Base-by-base conservation (phyloP, 75 land plant species). In the Sequoia sempervirens region DNA sequence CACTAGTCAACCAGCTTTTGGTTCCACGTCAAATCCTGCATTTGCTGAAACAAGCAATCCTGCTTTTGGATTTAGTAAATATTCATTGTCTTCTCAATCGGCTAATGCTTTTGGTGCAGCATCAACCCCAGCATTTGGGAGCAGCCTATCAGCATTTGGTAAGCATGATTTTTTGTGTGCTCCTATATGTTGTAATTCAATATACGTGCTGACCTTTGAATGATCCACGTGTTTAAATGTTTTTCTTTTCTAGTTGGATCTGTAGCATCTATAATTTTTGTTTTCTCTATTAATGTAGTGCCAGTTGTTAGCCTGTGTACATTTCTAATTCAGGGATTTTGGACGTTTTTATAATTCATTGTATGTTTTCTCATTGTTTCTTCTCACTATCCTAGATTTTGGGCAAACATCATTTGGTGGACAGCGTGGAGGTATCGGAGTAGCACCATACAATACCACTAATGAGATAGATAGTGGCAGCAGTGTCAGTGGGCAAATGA, bases 391-490 rank as follows among this genome's bases (percentile, higher is more conserved):
- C 5, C 36, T 0, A 34, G 36, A 34, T 34, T 34, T 34, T 34
- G 36, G 36, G 36, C 36, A 34, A 34, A 34, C 36, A 34, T 0
- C 36, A 34, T 34, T 34, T 34, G 36, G 36, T 34, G 36, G 36
- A 34, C 36, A 34, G 36, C 9, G 90, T 68, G 92, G 90, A 26
- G 99, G 99, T 56, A 96, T 90, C 84, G 88, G 99, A 81, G 89
- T 88, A 36, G 88, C 92, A 37, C 82, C 95, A 32, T 97, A 94
- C 75, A 64, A 90, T 13, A 89, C 91, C 7, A 96, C 95, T 69
- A 79, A 89, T 78, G 99, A 97, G 83, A 68, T 85, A 61, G 96
- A 95, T 79, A 82, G 84, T 84, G 92, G 92, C 73, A n/a, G 85
- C 13, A 82, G 37, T 78, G 84, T 86, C 14, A 83, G 50, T 82